Conservation (phyloP, 2,329 filamentous ascomycete genomes). For the Torrubiella hemipterigena region DNA sequence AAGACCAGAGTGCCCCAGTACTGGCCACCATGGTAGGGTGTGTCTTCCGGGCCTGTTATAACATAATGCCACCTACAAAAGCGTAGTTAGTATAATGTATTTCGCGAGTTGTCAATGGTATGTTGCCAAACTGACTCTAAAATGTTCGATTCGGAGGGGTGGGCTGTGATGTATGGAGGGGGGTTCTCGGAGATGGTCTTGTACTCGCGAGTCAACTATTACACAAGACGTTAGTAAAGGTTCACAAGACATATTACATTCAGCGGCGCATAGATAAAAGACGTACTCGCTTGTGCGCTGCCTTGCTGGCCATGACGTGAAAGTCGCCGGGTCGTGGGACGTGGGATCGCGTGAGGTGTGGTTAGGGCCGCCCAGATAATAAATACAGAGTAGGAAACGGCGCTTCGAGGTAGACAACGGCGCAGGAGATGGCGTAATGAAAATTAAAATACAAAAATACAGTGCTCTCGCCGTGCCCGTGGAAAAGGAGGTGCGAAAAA, state of each 20-base stretch:
- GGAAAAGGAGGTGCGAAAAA: too few species aligned
- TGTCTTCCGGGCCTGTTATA: constrained; percentile 86
- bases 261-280: background rate
- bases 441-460: too few species aligned
- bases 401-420: too few species aligned
- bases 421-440: too few species aligned
- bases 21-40: constrained; percentile 87
- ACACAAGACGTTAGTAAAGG: constrained; percentile 11
- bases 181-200: constrained; percentile 59
- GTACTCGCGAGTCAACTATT: constrained; percentile 50
- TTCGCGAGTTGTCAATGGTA: constrained; percentile 8
- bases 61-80: constrained; percentile 75
- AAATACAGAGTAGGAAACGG: too few species aligned
- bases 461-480: too few species aligned
- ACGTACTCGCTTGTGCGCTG: constrained; percentile 59
- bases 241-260: background rate
- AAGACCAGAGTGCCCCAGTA: constrained; percentile 98
- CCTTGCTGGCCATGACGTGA: constrained; percentile 56
- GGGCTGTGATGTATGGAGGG: constrained; percentile 77
- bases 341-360: constrained; percentile 6
- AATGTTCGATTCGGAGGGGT: constrained; percentile 84
- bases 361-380: too few species aligned
- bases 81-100: background rate
- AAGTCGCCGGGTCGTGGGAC: constrained; percentile 1
- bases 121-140: constrained; percentile 53